Conservation (phyloP, 2,329 filamentous ascomycete species). For the Ambrosiella xylebori region DNA sequence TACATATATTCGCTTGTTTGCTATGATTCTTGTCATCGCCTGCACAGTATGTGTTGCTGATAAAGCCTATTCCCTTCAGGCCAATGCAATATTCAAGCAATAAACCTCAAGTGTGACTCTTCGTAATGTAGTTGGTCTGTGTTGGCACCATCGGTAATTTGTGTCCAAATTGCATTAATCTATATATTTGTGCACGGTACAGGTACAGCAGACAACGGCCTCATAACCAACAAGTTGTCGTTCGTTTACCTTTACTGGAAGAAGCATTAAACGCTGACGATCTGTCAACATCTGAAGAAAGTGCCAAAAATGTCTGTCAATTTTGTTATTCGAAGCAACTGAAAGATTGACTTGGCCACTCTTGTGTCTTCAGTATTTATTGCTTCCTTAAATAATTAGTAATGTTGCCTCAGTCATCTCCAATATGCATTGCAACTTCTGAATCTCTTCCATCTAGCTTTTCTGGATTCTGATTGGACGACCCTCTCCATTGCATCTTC, state of each 20-base stretch:
- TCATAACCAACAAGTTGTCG: not conserved
- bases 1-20: not conserved
- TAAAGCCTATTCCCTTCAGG: not conserved
- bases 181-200: not conserved
- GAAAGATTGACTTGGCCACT: too few species aligned
- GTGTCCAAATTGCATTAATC: not conserved
- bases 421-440: not conserved
- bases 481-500: not conserved
- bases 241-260: too few species aligned
- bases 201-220: not conserved
- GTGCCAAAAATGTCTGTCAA: too few species aligned
- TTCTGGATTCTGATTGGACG: not conserved
- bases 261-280: too few species aligned
- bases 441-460: not conserved
- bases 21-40: not conserved
- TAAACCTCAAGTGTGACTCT: not conserved
- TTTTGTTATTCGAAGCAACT: too few species aligned
- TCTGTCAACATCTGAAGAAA: too few species aligned
- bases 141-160: not conserved
- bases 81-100: not conserved
- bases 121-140: not conserved
- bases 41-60: not conserved
- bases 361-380: too few species aligned
- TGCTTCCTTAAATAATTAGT: too few species aligned
- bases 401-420: not conserved